Percentiles rank a stretch among this genome's conserved stretches.
phyloP scores from a whole-genome alignment of 2,329 filamentous ascomycete species.

The Spiromastix sp. region DNA sequence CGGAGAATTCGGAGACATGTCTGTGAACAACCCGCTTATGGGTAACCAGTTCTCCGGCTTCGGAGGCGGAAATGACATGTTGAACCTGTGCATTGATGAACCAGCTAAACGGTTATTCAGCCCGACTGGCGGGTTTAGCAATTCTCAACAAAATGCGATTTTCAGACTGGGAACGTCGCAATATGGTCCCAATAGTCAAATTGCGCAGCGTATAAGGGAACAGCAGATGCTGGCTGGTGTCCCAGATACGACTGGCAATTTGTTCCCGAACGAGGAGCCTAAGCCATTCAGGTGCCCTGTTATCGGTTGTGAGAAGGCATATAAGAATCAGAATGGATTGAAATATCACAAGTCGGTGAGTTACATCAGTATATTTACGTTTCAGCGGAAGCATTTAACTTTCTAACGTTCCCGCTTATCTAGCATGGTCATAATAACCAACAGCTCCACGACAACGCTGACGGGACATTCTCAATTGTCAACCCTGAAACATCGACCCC shows the following conservation, averaged over 20 bases:
- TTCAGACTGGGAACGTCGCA: constrained; percentile 67
- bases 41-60: constrained; percentile 30
- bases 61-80: constrained; percentile 40
- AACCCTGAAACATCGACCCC: constrained; percentile 90
- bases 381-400: constrained; percentile 24
- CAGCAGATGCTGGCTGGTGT: constrained; percentile 52
- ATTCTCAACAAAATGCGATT: constrained; percentile 59
- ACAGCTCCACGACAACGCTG: constrained; percentile 89
- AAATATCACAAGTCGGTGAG: constrained; percentile 72
- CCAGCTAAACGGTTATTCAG: constrained; percentile 90
- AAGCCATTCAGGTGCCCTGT: constrained; percentile 98
- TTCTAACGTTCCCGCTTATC: background rate
- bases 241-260: constrained; percentile 33
- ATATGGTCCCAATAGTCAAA: constrained; percentile 65
- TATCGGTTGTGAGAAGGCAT: constrained; percentile 96
- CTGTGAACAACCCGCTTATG: constrained; percentile 37
- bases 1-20: constrained; percentile 52
- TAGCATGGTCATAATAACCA: constrained; percentile 92
- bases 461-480: constrained; percentile 96
- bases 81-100: constrained; percentile 70
- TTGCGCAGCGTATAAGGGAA: constrained; percentile 55
- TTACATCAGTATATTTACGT: no score
- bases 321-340: constrained; percentile 98
- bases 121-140: constrained; percentile 62
- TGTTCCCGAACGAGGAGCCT: constrained; percentile 67